phyloP scores from a whole-genome alignment of 2,329 filamentous ascomycete species.

The Diaporthe vexans region DNA sequence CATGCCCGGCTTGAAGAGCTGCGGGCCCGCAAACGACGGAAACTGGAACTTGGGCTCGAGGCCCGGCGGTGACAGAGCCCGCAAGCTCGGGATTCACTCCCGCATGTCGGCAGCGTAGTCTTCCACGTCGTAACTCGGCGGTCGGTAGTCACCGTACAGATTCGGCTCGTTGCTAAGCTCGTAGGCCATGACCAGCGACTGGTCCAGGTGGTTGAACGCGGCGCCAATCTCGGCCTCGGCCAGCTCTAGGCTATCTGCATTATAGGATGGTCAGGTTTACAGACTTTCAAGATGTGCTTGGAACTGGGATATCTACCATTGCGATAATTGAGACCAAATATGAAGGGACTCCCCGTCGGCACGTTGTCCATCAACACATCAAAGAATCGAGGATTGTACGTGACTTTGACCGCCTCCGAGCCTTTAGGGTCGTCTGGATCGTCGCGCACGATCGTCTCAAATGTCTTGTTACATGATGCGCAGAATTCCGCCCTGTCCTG shows the following conservation, averaged over 20 bases:
- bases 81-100: neutral
- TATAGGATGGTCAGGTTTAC: neutral
- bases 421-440: neutral
- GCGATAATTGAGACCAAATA: neutral
- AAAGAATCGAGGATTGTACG: neutral
- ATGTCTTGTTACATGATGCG: neutral
- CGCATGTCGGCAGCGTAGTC: neutral
- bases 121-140: neutral
- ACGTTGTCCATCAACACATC: neutral
- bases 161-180: neutral
- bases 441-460: neutral
- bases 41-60: neutral
- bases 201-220: neutral
- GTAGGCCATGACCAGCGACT: neutral
- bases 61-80: neutral
- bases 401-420: neutral
- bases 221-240: neutral
- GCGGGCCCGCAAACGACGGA: neutral
- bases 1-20: neutral
- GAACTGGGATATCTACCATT: neutral
- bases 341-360: neutral
- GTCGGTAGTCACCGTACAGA: neutral
- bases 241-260: neutral
- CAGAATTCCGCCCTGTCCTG: neutral
- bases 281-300: neutral